Evolutionary conservation across 805 yeast genomes (phyloP).

Genomic region (Candida berthetii): DNA sequence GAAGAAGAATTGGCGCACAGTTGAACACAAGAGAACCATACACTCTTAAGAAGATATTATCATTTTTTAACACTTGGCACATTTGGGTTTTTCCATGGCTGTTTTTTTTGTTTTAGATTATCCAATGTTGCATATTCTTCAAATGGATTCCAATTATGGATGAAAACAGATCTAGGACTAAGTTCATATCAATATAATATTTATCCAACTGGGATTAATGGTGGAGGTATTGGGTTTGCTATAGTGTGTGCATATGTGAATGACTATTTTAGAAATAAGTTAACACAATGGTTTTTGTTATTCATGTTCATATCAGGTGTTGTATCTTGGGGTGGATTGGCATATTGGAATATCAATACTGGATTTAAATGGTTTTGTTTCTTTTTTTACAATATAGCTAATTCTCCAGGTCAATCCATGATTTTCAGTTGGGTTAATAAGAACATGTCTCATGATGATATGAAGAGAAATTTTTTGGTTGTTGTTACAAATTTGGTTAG

Average conservation of each 20-base stretch:
- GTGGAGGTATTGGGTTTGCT: constrained; percentile 28
- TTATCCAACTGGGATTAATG: constrained; percentile 30
- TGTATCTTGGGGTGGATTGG: not conserved
- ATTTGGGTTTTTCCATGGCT: constrained; percentile 31
- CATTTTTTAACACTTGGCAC: constrained; percentile 39
- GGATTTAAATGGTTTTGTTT: constrained; percentile 1
- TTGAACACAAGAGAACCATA: too few relatives aligned
- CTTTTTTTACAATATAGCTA: not conserved
- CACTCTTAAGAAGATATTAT: constrained; percentile 29
- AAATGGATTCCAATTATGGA: constrained; percentile 24
- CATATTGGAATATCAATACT: not conserved
- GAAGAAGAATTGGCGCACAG: constrained; percentile 29
- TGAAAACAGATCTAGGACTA: constrained; percentile 26
- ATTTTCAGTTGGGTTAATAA: constrained; percentile 1
- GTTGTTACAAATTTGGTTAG: not conserved
- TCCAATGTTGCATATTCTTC: not conserved
- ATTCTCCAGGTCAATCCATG: not conserved
- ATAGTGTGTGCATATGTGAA: constrained; percentile 26
- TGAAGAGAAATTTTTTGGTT: not conserved
- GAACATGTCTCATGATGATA: not conserved
- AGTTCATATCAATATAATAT: constrained; percentile 26
- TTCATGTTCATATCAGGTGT: constrained; percentile 1
- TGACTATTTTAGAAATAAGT: constrained; percentile 17
- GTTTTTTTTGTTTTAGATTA: not conserved
- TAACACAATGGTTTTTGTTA: not conserved